Conservation (phyloP, 2,329 filamentous ascomycete species). For the Hymenoscyphus scutula region DNA sequence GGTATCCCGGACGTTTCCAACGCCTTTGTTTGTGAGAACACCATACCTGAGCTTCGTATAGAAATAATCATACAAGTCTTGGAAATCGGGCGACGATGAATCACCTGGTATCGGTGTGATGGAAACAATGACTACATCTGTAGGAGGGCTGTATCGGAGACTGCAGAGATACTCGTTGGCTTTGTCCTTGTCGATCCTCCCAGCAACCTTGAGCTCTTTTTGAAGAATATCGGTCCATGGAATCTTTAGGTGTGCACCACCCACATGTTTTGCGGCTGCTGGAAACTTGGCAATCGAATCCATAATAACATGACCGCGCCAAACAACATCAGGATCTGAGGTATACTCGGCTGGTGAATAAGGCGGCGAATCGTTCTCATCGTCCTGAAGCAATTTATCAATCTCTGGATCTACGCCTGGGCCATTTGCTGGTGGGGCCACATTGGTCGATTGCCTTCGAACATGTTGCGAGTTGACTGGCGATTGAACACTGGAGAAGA, state of each 20-base stretch:
- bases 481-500: slow-evolving; percentile 80
- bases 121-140: slow-evolving; percentile 79
- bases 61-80: slow-evolving; percentile 85
- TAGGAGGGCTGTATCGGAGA: slow-evolving; percentile 75
- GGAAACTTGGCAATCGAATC: slow-evolving; percentile 71
- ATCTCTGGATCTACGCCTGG: slow-evolving; percentile 82
- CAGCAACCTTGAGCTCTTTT: slow-evolving; percentile 65
- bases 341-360: slow-evolving; percentile 78
- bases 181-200: slow-evolving; percentile 76
- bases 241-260: slow-evolving; percentile 71
- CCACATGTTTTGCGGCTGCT: slow-evolving; percentile 77
- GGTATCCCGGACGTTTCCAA: slow-evolving; percentile 78
- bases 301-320: slow-evolving; percentile 77
- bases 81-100: slow-evolving; percentile 61
- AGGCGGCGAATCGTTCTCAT: slow-evolving; percentile 73
- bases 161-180: slow-evolving; percentile 91
- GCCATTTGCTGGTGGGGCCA: slow-evolving; percentile 44
- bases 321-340: slow-evolving; percentile 69
- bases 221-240: slow-evolving; percentile 78
- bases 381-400: slow-evolving; percentile 80
- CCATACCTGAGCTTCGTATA: slow-evolving; percentile 78
- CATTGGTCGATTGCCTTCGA: slow-evolving; percentile 47
- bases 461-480: slow-evolving; percentile 52
- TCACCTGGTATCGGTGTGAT: slow-evolving; percentile 65
- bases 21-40: slow-evolving; percentile 74